A percentile compares a stretch with the other conserved stretches of the same genome.
Evolutionary conservation across 2,329 filamentous ascomycete species (phyloP).

Genomic region (Sclerotinia trifoliorum): DNA sequence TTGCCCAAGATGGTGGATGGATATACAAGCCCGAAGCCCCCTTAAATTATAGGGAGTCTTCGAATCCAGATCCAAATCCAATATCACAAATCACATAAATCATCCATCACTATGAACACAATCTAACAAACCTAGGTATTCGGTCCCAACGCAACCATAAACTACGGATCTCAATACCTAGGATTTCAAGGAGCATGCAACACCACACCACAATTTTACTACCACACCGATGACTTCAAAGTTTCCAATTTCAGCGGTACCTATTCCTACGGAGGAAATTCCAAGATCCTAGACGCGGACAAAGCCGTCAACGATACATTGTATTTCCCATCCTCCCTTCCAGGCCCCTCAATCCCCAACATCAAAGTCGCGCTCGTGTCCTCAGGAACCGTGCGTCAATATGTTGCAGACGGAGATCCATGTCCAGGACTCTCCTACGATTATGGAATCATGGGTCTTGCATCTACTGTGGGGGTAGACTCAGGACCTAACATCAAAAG

Average conservation of each 20-base stretch:
- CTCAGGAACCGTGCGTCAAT: background rate
- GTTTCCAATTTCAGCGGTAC: background rate
- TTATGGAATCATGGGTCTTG: background rate
- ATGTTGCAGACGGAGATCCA: background rate
- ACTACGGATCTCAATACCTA: conserved; percentile 13
- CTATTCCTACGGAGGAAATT: conserved; percentile 15
- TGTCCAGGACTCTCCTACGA: conserved; percentile 4
- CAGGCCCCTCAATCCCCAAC: background rate
- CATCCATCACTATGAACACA: no score
- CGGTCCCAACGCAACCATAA: conserved; percentile 14
- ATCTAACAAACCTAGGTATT: background rate
- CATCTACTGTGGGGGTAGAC: background rate
- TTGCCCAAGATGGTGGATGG: no score
- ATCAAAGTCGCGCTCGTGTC: conserved; percentile 8
- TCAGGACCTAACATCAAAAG: background rate
- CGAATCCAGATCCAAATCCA: no score
- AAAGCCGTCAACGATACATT: background rate
- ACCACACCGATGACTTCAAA: background rate
- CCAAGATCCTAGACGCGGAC: background rate
- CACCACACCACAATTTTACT: background rate
- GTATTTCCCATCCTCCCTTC: background rate
- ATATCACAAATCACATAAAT: no score
- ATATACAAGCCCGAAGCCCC: no score
- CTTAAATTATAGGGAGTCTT: no score
- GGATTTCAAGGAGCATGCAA: conserved; percentile 14